Evolutionary conservation across 306 rosid species (phyloP).

Genomic region (Sindora glabra): DNA sequence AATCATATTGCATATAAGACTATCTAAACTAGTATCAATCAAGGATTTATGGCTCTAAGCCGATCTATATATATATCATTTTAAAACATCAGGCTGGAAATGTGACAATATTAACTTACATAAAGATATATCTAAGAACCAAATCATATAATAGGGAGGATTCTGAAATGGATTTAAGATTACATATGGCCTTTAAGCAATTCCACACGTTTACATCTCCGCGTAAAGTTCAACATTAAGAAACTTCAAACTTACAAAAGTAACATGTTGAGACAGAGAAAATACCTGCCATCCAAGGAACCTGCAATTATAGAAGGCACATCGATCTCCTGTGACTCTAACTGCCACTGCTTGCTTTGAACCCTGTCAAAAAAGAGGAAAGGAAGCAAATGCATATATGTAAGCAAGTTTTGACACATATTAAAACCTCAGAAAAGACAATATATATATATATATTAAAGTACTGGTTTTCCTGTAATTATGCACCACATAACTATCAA

Average conservation of each 20-base stretch:
- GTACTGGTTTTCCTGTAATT: no score
- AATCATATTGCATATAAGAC: slow-evolving; percentile 2
- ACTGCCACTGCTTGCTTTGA: slow-evolving; percentile 96
- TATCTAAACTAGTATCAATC: not conserved
- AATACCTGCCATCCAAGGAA: slow-evolving; percentile 97
- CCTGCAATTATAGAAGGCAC: slow-evolving; percentile 89
- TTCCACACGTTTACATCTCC: not conserved
- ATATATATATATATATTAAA: no score
- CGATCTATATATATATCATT: not conserved
- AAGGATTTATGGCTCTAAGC: no score
- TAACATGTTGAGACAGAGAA: slow-evolving; percentile 5
- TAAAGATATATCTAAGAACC: slow-evolving; percentile 2
- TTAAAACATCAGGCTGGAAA: not conserved
- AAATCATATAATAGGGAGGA: not conserved
- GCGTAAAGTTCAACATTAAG: not conserved
- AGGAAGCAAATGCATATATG: not conserved
- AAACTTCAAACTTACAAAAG: slow-evolving; percentile 7
- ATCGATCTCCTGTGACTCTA: slow-evolving; percentile 85
- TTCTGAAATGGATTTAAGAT: no score
- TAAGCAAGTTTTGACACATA: not conserved
- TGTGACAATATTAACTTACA: not conserved
- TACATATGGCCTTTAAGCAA: not conserved
- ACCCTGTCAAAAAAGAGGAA: slow-evolving; percentile 42
- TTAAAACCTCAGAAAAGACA: no score
- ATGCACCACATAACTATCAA: no score